Conservation (phyloP, 2,329 filamentous ascomycete genomes). For the Amphichorda felina region DNA sequence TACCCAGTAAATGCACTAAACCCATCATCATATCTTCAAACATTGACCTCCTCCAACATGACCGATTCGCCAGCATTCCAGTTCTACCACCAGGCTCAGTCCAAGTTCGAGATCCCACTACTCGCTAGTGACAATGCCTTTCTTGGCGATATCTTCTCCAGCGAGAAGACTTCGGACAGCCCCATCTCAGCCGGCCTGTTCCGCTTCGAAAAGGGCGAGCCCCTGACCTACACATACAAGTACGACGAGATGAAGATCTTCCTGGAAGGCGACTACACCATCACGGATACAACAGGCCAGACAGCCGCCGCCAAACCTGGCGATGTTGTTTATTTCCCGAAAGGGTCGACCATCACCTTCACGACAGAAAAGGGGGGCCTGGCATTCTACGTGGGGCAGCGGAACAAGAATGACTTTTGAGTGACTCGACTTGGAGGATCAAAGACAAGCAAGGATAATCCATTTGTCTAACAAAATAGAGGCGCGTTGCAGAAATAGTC, state of each 20-base stretch:
- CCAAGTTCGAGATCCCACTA: conserved; percentile 48
- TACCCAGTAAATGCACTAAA: too few relatives aligned
- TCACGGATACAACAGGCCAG: conserved; percentile 49
- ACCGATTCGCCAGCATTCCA: conserved; percentile 23
- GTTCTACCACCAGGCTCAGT: conserved; percentile 46
- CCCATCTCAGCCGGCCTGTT: conserved; percentile 55
- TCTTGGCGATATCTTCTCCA: conserved; percentile 49
- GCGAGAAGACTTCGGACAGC: conserved; percentile 39
- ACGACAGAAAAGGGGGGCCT: conserved; percentile 47
- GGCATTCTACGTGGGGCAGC: conserved; percentile 41
- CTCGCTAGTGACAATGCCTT: conserved; percentile 59
- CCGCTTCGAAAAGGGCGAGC: conserved; percentile 54
- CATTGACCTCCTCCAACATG: too few relatives aligned
- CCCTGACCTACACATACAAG: conserved; percentile 55
- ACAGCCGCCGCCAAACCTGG: conserved; percentile 47
- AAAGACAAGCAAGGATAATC: too few relatives aligned
- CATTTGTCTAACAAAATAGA: too few relatives aligned
- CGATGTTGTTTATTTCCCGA: conserved; percentile 59
- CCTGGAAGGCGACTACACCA: conserved; percentile 53
- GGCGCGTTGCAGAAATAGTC: too few relatives aligned
- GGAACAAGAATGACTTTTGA: conserved; percentile 19
- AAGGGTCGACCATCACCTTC: conserved; percentile 55
- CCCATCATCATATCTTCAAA: too few relatives aligned
- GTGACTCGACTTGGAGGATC: too few relatives aligned
- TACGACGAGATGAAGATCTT: conserved; percentile 70